Evolutionary conservation across 495 filamentous ascomycete genomes (phyloP), one percentile per base, ranked within the genome.

Genomic region (Aspergillus ellipticus): DNA sequence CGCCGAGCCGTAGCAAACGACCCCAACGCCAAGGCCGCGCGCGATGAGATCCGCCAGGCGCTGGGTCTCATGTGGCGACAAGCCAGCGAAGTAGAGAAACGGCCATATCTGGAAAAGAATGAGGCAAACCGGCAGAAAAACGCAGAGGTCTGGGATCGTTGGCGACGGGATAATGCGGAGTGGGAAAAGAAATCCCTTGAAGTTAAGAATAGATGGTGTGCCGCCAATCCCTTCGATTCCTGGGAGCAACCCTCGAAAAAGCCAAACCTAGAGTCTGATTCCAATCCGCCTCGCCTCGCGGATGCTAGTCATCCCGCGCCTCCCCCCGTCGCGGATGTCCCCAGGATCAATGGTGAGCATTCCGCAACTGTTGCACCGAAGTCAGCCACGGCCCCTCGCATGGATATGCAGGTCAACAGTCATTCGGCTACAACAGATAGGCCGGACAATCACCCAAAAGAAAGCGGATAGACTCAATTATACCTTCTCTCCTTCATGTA

Each of bases 1-100:
- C 81, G 84, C 5, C 80, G 83, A 42, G 72, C 80, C 19, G 78
- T 83, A 35, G 86, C 86, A 20, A 82, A 81, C 3, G 86, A 88
- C 59, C 77, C 86, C 2, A 79, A 82, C 39, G 85, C 85, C 2
- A 93, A 80, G 56, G 82, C 82, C 2, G 73, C 76, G 1, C 80
- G 82, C 42, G 80, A 93, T 59, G 90, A 94, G 58, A 85, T 98
- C 49, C 86, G 94, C 31, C 79, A 83, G 8, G 89, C 88, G 55
- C 78, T 93, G 17, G 89, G 91, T 16, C 83, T 85, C 62, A 92
- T 91, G 89, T 98, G 94, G 94, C 85, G 88, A 57, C 85, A 89
- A 52, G 86, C 88, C 0, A 61, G 75, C 4, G 79, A 80, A 8
- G 88, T 86, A 31, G 78, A 80, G 56, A 88, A 86, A 66, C 74